Conservation (phyloP, 2,329 filamentous ascomycete genomes). For the Teratosphaeria viscida region DNA sequence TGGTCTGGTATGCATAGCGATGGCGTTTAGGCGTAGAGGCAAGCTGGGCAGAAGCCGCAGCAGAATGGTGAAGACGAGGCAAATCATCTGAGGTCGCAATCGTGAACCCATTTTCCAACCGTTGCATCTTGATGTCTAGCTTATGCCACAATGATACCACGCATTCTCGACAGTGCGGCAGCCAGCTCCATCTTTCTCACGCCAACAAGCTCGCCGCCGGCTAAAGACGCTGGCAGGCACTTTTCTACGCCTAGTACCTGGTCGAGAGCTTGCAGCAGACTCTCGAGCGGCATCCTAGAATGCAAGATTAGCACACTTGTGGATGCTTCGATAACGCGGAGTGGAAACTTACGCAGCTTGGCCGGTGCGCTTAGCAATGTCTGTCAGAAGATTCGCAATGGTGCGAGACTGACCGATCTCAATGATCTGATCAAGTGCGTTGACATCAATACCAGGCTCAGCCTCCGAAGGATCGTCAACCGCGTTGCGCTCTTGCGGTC, state of each 20-base stretch:
- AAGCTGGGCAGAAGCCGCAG: not conserved
- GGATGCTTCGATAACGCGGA: not conserved
- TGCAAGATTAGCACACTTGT: not conserved
- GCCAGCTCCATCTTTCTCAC: slow-evolving; percentile 21
- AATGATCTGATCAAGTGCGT: slow-evolving; percentile 22
- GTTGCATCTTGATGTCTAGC: not conserved
- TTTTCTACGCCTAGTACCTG: slow-evolving; percentile 12
- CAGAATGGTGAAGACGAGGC: not conserved
- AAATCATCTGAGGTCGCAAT: not conserved
- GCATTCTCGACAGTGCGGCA: slow-evolving; percentile 20
- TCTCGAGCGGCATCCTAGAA: slow-evolving; percentile 5
- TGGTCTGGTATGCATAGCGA: slow-evolving; percentile 6
- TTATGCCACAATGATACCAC: slow-evolving; percentile 25
- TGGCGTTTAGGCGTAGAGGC: slow-evolving; percentile 3
- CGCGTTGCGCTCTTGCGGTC: slow-evolving; percentile 13
- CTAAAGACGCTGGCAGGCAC: slow-evolving; percentile 14
- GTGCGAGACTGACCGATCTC: slow-evolving; percentile 23
- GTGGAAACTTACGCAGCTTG: not conserved
- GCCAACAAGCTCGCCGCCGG: slow-evolving; percentile 22
- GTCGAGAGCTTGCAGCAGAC: slow-evolving; percentile 12
- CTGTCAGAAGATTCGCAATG: slow-evolving; percentile 13
- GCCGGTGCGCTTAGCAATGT: not conserved
- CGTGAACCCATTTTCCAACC: not conserved
- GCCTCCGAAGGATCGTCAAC: slow-evolving; percentile 20
- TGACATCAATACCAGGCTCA: slow-evolving; percentile 21